These are phyloP conservation scores for Leptographium radiaticola DNA, from an alignment of 2,329 filamentous ascomycete species.

Conservation along the genomic window DNA sequence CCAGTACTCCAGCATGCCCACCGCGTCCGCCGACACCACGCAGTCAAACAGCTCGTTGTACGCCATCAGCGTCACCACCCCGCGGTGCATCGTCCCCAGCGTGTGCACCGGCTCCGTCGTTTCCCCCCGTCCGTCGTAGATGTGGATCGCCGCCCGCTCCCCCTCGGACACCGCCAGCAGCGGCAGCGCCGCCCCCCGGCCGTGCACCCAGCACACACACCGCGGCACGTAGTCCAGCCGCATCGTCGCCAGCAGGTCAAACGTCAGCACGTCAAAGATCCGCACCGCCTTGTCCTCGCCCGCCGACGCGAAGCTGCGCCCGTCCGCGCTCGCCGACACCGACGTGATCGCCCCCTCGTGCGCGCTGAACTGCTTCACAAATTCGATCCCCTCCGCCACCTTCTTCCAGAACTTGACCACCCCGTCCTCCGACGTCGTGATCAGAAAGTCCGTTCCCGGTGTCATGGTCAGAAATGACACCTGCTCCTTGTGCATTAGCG, in stretches of 20 bases:
- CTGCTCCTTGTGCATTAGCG: constrained; percentile 97
- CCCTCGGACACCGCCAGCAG: constrained; percentile 74
- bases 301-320: constrained; percentile 82
- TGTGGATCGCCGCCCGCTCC: constrained; percentile 55
- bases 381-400: constrained; percentile 76
- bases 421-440: constrained; percentile 89
- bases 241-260: constrained; percentile 75
- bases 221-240: constrained; percentile 62
- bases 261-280: constrained; percentile 73
- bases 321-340: constrained; percentile 78
- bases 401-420: constrained; percentile 99
- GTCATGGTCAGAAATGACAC: constrained; percentile 79
- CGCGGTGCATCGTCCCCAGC: constrained; percentile 67
- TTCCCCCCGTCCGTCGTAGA: constrained; percentile 75
- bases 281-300: constrained; percentile 69
- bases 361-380: constrained; percentile 94
- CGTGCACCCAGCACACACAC: constrained; percentile 85
- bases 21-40: constrained; percentile 76
- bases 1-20: constrained; percentile 97
- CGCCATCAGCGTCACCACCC: constrained; percentile 68
- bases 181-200: constrained; percentile 74
- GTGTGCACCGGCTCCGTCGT: constrained; percentile 50
- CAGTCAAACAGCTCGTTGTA: constrained; percentile 87
- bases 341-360: constrained; percentile 75
- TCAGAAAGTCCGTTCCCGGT: constrained; percentile 83